Base-by-base conservation (phyloP, 768 basidiomycete species). In the Zangia roseola region DNA sequence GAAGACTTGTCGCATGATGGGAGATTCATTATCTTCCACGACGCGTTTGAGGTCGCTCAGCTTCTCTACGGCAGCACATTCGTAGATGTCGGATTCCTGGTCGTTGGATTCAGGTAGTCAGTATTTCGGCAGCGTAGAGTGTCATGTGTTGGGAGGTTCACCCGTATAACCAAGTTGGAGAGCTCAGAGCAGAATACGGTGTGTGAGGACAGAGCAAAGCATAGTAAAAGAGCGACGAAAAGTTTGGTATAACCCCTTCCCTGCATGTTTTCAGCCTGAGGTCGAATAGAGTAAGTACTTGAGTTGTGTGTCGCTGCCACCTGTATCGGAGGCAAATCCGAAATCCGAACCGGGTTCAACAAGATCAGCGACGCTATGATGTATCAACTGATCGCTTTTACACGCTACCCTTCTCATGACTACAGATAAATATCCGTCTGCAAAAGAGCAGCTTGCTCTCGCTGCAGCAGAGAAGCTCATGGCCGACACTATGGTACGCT, bases 1-100 rank as follows among this genome's bases (percentile, higher is more conserved):
- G 69, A 94, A 94, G 30, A 91, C 75, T 60, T 83, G 79, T 47
- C 86, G 84, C 83, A 93, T 81, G 40, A 90, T 65, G 25, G 87
- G 85, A 23, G 87, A 90, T 65, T 82, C 77, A 49, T 76, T 67
- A 36, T 74, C 81, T 55, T 87, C 85, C 24, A 88, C 67, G 9
- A 76, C 71, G 47, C 69, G 63, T 64, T 88, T 88, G 45, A 91
- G 72, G 44, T 73, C 67, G 59, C 77, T 76, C 45, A 91, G 73
- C 60, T 69, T 67, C 47, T 69, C 62, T 10, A 79, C 61, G 4
- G 74, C 68, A 33, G 57, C 47, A 53, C 78, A 77, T 63, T 68
- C 57, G 38, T 69, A 61, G 23, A 81, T 59, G 40, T 78, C 78
- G 40, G 71, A 65, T 49, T 72, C 72, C 79, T 81, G 49, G 41